Evolutionary conservation across 768 basidiomycete species (phyloP).

Genomic region (Lactarius akahatsu): DNA sequence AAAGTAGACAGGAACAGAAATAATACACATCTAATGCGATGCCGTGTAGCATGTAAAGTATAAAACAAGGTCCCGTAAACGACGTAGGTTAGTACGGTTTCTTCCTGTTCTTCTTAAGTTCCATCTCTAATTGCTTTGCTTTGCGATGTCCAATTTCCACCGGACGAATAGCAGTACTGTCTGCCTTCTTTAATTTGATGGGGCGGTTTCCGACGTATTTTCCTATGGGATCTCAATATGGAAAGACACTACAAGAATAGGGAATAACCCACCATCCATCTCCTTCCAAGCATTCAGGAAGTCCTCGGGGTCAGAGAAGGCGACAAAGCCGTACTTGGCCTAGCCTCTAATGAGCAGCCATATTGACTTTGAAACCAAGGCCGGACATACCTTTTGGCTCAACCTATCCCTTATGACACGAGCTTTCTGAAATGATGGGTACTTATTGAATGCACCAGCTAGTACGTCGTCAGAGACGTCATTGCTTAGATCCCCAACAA

Average conservation of each 20-base stretch:
- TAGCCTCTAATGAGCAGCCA: slow-evolving; percentile 36
- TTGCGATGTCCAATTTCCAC: slow-evolving; percentile 94
- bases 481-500: slow-evolving; percentile 97
- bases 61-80: background rate
- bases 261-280: slow-evolving; percentile 79
- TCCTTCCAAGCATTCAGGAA: slow-evolving; percentile 99
- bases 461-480: slow-evolving; percentile 97
- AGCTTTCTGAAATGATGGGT: slow-evolving; percentile 90
- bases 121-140: slow-evolving; percentile 85
- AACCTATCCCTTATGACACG: slow-evolving; percentile 93
- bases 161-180: slow-evolving; percentile 78
- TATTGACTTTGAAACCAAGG: background rate
- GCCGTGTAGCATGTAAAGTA: background rate
- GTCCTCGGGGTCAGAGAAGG: slow-evolving; percentile 97
- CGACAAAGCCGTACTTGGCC: slow-evolving; percentile 97
- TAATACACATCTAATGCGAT: background rate
- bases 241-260: background rate
- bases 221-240: slow-evolving; percentile 45
- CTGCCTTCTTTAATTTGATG: slow-evolving; percentile 94
- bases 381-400: slow-evolving; percentile 76
- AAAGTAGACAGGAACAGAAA: slow-evolving; percentile 2
- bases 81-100: slow-evolving; percentile 65
- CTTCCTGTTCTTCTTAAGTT: slow-evolving; percentile 82
- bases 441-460: slow-evolving; percentile 89
- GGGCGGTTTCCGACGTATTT: slow-evolving; percentile 99